phyloP scores from a whole-genome alignment of 2,329 filamentous ascomycete genomes.

The Phymatotrichopsis omnivora region DNA sequence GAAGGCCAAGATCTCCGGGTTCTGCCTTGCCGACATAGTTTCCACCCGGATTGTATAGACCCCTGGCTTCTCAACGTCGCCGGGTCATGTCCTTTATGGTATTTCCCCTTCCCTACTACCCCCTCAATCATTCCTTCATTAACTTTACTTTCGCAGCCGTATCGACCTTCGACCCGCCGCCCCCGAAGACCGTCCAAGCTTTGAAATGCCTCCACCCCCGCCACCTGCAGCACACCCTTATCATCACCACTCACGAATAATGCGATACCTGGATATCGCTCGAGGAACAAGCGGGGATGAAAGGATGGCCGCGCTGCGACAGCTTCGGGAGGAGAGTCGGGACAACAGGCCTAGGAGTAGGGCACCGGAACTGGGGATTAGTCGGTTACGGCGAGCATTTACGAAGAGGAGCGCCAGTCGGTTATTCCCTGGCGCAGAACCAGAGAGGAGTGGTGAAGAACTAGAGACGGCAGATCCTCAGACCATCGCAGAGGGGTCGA shows the following conservation, averaged over 20 bases:
- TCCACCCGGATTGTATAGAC: constrained; percentile 57
- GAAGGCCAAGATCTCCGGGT: constrained; percentile 58
- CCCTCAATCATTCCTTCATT: constrained; percentile 16
- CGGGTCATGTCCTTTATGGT: constrained; percentile 60
- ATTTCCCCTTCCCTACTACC: constrained; percentile 34
- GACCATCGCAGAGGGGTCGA: too few relatives aligned
- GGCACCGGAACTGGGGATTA: constrained; percentile 22
- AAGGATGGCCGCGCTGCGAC: constrained; percentile 24
- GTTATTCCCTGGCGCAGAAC: too few relatives aligned
- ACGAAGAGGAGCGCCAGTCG: too few relatives aligned
- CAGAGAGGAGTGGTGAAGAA: too few relatives aligned
- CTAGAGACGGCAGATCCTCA: too few relatives aligned
- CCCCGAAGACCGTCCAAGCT: constrained; percentile 24
- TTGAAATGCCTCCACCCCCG: constrained; percentile 13
- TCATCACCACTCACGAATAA: constrained; percentile 7
- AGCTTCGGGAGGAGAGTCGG: constrained; percentile 20
- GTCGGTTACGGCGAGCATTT: constrained; percentile 18
- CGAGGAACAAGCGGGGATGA: constrained; percentile 24
- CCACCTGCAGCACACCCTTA: constrained; percentile 12
- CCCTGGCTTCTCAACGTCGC: constrained; percentile 61
- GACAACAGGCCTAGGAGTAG: constrained; percentile 17
- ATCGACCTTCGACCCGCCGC: constrained; percentile 36
- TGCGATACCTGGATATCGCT: constrained; percentile 23
- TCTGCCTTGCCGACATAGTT: constrained; percentile 57
- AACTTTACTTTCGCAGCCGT: constrained; percentile 30